Conservation (phyloP, 2,329 filamentous ascomycete genomes). For the Nannizzia gypsea region DNA sequence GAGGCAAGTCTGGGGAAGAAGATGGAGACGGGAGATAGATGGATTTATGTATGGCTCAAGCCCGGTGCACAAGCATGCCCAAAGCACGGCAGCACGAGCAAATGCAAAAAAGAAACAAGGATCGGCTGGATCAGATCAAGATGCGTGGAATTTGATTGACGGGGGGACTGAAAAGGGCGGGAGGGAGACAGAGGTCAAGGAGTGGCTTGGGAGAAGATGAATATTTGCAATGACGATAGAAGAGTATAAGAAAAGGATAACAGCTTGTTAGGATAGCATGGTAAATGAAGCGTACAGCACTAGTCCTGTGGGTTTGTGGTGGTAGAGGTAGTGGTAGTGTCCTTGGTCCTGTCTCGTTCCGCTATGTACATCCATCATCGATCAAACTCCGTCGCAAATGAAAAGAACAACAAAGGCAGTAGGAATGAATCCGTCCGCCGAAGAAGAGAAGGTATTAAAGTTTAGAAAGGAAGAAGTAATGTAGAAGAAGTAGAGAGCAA, state of each 20-base stretch:
- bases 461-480: neutral
- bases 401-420: neutral
- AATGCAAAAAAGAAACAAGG: neutral
- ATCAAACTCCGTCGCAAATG: neutral
- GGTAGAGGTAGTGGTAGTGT: neutral
- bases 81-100: neutral
- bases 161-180: neutral
- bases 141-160: neutral
- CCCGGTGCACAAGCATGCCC: neutral
- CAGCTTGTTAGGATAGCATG: neutral
- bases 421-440: neutral
- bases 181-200: neutral
- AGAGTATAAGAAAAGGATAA: neutral
- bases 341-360: neutral
- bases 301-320: neutral
- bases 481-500: neutral
- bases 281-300: neutral
- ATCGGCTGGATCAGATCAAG: neutral
- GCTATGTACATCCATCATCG: neutral
- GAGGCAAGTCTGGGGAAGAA: neutral
- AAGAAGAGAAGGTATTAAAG: neutral
- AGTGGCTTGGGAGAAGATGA: neutral
- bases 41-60: no score
- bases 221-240: neutral
- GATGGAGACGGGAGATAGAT: neutral